Evolutionary conservation across 768 basidiomycete species (phyloP).

Genomic region (Wakefieldia striispora): DNA sequence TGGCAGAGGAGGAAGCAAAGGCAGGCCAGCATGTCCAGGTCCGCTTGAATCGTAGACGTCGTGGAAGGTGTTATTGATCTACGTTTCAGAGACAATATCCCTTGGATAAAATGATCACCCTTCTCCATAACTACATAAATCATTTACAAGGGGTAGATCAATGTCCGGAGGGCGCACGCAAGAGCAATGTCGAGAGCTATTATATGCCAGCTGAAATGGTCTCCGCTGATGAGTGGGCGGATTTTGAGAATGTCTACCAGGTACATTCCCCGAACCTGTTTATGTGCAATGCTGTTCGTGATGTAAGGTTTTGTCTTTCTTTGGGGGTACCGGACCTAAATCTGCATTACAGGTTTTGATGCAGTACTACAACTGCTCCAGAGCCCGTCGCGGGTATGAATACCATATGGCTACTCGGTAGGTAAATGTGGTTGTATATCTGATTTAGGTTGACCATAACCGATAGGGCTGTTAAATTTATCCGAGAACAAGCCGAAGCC

Average conservation of each 20-base stretch:
- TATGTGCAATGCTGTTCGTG: slow-evolving; percentile 72
- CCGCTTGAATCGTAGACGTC: background rate
- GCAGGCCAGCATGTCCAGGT: slow-evolving; percentile 16
- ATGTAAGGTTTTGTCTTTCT: slow-evolving; percentile 48
- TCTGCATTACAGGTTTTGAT: slow-evolving; percentile 62
- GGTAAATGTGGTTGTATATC: slow-evolving; percentile 19
- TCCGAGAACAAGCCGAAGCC: slow-evolving; percentile 74
- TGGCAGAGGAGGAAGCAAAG: slow-evolving; percentile 14
- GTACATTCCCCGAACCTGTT: slow-evolving; percentile 83
- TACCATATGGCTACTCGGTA: slow-evolving; percentile 87
- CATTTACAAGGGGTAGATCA: slow-evolving; percentile 49
- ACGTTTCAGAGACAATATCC: slow-evolving; percentile 24
- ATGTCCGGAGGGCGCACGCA: slow-evolving; percentile 28
- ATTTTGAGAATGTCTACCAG: slow-evolving; percentile 90
- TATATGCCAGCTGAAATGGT: slow-evolving; percentile 67
- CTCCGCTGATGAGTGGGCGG: slow-evolving; percentile 67
- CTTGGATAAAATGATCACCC: slow-evolving; percentile 49
- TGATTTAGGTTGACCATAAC: slow-evolving; percentile 7
- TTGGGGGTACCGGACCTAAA: background rate
- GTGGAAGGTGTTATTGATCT: slow-evolving; percentile 1
- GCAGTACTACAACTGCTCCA: slow-evolving; percentile 84
- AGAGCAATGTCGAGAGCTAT: slow-evolving; percentile 46
- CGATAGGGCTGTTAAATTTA: slow-evolving; percentile 77
- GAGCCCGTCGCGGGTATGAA: slow-evolving; percentile 73
- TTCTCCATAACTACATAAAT: slow-evolving; percentile 60